Evolutionary conservation across 1,284 basidiomycete species (phyloP), one percentile per base, ranked within the genome.

Genomic region (Moniliophthora roreri): DNA sequence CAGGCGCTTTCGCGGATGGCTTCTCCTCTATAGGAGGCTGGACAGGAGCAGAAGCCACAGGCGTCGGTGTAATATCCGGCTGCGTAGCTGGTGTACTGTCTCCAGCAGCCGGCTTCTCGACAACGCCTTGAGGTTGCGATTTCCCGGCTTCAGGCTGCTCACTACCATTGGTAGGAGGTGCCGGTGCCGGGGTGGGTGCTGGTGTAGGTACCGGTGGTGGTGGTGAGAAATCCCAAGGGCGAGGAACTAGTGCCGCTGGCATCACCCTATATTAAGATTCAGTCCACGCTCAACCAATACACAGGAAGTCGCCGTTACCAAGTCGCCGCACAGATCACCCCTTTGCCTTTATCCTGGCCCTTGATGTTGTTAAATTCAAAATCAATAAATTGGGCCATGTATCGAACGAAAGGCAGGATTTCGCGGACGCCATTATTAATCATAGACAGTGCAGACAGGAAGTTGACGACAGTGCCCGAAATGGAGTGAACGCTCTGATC

Each of bases 311-410:
- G 15, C 4, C 69, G 76, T 46, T 62, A 85, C 87, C 90, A 92
- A 15, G 91, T 93, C 20, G 90, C 86, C 46, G 87, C 87, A 65
- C 90, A 92, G 34, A 93, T 84, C 18, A 92, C 89, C 24, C 91
- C 91, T 62, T 80, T 69, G 0, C 90, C 89, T 47, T 75, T 61
- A 62, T 93, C 78, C 60, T 86, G 80, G 24, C 63, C 70, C 64
- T 81, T 77, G 65, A 93, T 88, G 46, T 76, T 56, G 51, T 68
- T 72, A 74, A 84, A 90, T 64, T 91, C 88, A 39, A 78, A 82
- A 58, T 91, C 85, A 58, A 89, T 73, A 68, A 82, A 91, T 60
- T 88, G 85, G 34, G 84, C 73, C 52, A 90, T 84, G 67, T 90
- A 91, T 35, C 88, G 87, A 58, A 90, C 74, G 64, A 92, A 89